Evolutionary conservation across 495 filamentous ascomycete species (phyloP).

Genomic region (Clavariopsis aquatica): DNA sequence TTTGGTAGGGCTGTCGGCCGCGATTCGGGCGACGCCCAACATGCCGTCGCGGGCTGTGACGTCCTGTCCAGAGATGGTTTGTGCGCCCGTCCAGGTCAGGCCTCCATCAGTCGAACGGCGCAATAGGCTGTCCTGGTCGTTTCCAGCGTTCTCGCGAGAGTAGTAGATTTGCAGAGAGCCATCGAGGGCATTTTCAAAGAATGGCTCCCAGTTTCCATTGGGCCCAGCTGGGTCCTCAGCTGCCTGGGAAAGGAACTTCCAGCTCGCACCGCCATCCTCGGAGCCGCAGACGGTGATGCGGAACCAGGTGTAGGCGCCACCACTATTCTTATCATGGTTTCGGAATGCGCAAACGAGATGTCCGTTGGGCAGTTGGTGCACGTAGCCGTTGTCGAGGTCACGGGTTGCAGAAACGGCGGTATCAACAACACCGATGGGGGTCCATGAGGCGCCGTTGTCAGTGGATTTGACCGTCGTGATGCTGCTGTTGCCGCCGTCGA

Average conservation of each 20-base stretch:
- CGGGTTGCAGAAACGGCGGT: constrained; percentile 40
- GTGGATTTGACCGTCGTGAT: constrained; percentile 48
- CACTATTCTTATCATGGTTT: constrained; percentile 55
- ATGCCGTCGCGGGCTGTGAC: constrained; percentile 60
- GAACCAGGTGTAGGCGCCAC: constrained; percentile 53
- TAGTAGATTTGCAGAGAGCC: constrained; percentile 59
- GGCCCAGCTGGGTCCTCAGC: constrained; percentile 47
- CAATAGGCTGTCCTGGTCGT: constrained; percentile 63
- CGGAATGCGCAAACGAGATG: constrained; percentile 60
- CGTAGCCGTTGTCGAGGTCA: constrained; percentile 63
- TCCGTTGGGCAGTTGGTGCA: constrained; percentile 54
- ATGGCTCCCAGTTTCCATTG: constrained; percentile 63
- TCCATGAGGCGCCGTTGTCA: constrained; percentile 50
- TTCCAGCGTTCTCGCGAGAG: constrained; percentile 55
- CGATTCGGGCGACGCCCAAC: constrained; percentile 54
- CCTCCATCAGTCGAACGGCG: constrained; percentile 59
- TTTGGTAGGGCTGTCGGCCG: constrained; percentile 48
- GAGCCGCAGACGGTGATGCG: constrained; percentile 64
- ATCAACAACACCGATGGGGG: constrained; percentile 40
- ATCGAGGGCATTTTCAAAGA: constrained; percentile 54
- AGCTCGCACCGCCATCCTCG: constrained; percentile 54
- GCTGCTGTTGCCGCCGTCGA: constrained; percentile 40
- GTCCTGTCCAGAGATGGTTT: constrained; percentile 52
- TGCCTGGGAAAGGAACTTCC: constrained; percentile 59
- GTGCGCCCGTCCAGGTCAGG: constrained; percentile 51